These are phyloP conservation scores for Trichoderma asperelloides DNA, from an alignment of 495 filamentous ascomycete species.

Conservation along the genomic window DNA sequence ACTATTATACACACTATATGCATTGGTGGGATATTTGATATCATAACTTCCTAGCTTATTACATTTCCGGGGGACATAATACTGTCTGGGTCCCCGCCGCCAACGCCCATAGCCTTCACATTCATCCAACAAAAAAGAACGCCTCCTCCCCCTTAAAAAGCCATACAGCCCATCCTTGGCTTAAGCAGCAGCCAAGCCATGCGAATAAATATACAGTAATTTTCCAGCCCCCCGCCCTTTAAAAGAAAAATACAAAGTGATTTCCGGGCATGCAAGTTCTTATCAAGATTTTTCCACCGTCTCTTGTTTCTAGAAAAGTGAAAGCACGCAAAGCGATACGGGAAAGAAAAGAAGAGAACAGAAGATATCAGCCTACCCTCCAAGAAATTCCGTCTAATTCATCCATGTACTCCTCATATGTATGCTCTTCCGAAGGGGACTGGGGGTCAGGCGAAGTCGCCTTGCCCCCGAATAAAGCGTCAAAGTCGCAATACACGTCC, in stretches of 20 bases:
- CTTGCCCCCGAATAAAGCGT: slow-evolving; percentile 31
- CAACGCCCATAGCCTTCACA: neutral
- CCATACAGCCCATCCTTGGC: neutral
- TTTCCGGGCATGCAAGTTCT: neutral
- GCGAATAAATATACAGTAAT: slow-evolving; percentile 8
- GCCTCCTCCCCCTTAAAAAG: neutral
- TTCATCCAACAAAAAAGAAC: slow-evolving; percentile 2
- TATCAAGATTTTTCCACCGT: slow-evolving; percentile 7
- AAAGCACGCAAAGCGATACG: neutral
- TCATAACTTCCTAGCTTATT: slow-evolving; percentile 7
- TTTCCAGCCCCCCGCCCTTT: neutral
- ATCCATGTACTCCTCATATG: slow-evolving; percentile 35
- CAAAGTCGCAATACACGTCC: slow-evolving; percentile 40
- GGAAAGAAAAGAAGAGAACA: neutral
- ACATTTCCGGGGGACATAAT: neutral
- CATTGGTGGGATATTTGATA: neutral
- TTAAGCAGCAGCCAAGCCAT: slow-evolving; percentile 3
- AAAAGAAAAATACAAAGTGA: too few species aligned
- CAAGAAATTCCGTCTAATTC: slow-evolving; percentile 36
- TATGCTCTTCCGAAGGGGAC: slow-evolving; percentile 17
- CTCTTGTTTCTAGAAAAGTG: neutral
- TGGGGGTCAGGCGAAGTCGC: slow-evolving; percentile 10
- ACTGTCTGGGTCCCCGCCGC: neutral
- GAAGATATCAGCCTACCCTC: slow-evolving; percentile 11
- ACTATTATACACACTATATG: neutral